These are phyloP conservation scores for Mortierella hygrophila DNA, from an alignment of 192 early-diverging fungal genomes.

Conservation along the genomic window DNA sequence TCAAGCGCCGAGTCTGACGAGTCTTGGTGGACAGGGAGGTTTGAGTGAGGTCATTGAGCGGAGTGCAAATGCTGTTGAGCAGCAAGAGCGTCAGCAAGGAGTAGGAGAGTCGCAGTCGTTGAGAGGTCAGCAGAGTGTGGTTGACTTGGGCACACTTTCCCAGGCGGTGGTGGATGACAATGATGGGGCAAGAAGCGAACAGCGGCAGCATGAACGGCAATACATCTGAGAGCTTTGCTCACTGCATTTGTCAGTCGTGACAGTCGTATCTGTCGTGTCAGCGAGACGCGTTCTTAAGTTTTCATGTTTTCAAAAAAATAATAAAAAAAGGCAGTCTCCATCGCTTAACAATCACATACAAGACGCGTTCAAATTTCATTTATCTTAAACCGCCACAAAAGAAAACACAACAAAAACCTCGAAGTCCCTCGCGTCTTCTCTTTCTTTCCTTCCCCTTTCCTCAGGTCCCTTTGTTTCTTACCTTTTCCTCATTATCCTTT, in stretches of 20 bases:
- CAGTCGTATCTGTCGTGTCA: not conserved
- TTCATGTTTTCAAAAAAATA: not conserved
- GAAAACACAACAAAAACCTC: too few relatives aligned
- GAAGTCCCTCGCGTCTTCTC: not conserved
- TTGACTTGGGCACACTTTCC: not conserved
- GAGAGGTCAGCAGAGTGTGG: not conserved
- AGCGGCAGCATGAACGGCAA: not conserved
- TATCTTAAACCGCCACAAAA: not conserved
- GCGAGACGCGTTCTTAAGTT: not conserved
- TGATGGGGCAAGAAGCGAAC: not conserved
- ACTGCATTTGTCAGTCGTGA: not conserved
- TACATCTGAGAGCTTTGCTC: not conserved
- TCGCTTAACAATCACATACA: not conserved
- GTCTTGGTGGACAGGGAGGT: too few relatives aligned
- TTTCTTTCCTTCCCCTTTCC: not conserved
- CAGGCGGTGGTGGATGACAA: not conserved
- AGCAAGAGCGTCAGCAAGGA: not conserved
- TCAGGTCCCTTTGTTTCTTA: not conserved
- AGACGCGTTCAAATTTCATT: constrained; percentile 2
- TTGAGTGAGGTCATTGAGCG: too few relatives aligned
- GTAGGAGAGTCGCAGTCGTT: not conserved
- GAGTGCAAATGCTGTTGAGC: not conserved
- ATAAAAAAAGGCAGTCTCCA: not conserved
- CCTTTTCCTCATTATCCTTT: not conserved
- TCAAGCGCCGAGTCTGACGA: not conserved